A percentile compares a stretch with the other conserved stretches of the same genome.
These are phyloP conservation scores for Senna siamea DNA, from an alignment of 306 rosid genomes.

Conservation along the genomic window DNA sequence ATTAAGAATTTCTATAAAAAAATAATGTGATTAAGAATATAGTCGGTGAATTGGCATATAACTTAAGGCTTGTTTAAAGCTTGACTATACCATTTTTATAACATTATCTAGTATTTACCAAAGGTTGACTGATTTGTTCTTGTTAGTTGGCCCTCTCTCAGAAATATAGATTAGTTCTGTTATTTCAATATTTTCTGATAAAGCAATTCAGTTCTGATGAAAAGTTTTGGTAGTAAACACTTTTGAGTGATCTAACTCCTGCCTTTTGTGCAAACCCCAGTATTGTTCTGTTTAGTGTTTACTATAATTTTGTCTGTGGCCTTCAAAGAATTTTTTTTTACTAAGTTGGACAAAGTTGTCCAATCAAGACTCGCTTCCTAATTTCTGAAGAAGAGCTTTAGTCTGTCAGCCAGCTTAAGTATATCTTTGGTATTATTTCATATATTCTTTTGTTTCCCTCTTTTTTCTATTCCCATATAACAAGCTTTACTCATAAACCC, in stretches of 20 bases:
- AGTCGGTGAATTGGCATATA: slow-evolving; percentile 5
- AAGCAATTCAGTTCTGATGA: neutral
- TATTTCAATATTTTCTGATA: neutral
- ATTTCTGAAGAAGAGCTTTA: neutral
- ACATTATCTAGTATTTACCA: neutral
- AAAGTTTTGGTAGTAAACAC: neutral
- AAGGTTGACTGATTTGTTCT: slow-evolving; percentile 10
- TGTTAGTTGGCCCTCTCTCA: slow-evolving; percentile 8
- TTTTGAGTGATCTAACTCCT: neutral
- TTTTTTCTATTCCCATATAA: neutral
- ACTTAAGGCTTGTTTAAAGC: slow-evolving; percentile 12
- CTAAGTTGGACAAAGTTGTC: slow-evolving; percentile 3
- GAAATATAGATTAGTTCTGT: neutral
- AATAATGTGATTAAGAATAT: slow-evolving; percentile 11
- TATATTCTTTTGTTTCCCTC: neutral
- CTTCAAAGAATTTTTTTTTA: slow-evolving; percentile 1
- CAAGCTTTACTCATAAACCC: neutral
- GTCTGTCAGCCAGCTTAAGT: slow-evolving; percentile 6
- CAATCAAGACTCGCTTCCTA: neutral
- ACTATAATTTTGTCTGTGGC: neutral
- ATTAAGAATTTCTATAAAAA: too few species aligned
- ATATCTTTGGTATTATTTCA: neutral
- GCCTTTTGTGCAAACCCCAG: neutral
- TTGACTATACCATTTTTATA: neutral
- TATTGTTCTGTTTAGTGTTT: neutral